Conservation (phyloP, 345 rosid species). For the Populus euphratica region DNA sequence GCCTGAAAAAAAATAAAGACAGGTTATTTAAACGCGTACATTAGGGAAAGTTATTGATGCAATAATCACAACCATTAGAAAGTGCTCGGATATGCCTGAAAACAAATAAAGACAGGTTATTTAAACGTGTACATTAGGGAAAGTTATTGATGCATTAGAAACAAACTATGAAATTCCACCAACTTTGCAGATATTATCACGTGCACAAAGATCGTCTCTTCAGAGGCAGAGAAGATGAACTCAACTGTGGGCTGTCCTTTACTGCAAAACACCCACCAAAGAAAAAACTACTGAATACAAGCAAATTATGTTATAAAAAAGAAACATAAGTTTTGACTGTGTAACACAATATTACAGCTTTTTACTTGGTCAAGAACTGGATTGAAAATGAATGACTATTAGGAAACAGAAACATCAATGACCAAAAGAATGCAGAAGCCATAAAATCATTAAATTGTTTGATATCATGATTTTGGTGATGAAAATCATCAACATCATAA, state of each 20-base stretch:
- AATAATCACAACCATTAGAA: conserved; percentile 36
- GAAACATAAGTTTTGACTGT: background rate
- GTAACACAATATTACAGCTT: background rate
- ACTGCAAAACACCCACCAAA: conserved; percentile 45
- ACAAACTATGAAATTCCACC: conserved; percentile 34
- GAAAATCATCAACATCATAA: background rate
- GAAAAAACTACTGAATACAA: background rate
- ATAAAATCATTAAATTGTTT: background rate
- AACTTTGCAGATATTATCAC: conserved; percentile 85
- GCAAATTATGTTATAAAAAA: background rate
- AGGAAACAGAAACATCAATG: background rate
- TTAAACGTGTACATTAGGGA: background rate
- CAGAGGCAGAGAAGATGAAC: conserved; percentile 91
- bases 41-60: background rate
- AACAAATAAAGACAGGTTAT: conserved; percentile 14
- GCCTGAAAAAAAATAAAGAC: conserved; percentile 45
- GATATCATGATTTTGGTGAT: background rate
- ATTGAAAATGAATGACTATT: background rate
- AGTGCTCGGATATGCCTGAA: conserved; percentile 79
- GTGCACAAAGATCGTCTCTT: conserved; percentile 89
- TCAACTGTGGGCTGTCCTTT: conserved; percentile 84
- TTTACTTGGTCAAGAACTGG: background rate
- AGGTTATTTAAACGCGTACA: background rate
- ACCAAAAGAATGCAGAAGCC: background rate
- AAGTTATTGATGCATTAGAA: background rate